Base-by-base conservation (phyloP, 1,284 basidiomycete genomes). In the Ganoderma lingzhi region DNA sequence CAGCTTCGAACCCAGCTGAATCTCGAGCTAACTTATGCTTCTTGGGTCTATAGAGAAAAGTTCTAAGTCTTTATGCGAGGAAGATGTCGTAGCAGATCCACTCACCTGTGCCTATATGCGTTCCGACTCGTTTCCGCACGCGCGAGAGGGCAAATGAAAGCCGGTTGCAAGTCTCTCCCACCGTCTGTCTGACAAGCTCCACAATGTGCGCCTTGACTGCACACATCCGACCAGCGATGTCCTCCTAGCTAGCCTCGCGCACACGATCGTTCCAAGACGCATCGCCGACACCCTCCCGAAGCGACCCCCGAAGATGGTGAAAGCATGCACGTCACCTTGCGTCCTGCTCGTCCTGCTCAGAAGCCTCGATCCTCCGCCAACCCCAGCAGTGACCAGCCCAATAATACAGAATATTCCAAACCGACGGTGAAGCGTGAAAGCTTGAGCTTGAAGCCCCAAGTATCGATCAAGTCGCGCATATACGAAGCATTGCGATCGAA, bases 201-300 rank as follows among this genome's bases (percentile, higher is more conserved):
- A 17, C 23, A 23, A 23, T 23, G 0, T 23, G 23, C 28, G 23
- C 12, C 42, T 44, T 44, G 6, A 42, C 41, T 42, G 8, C 41
- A 42, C 41, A 3, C 48, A n/a, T 51, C 6, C 62, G 23, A 32
- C 32, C 62, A 12, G 28, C 8, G 17, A 37, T 23, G 23, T 23
- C 23, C 23, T 23, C 23, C 23, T 23, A 23, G 23, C 23, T 23
- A 23, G 23, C 53, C 48, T 10, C 30, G 15, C 60, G 35, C 12
- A 30, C 14, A 61, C 61, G 66, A 67, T 61, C 62, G 58, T 61
- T 48, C 23, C 6, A 35, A 64, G 62, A 61, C 9, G 28, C 56
- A 68, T 53, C 56, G 15, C 67, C 63, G 58, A 30, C 55, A 8
- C 48, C 30, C 23, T 19, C 45, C 19, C 6, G 23, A 51, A 30